phyloP scores from a whole-genome alignment of 345 rosid genomes.

The Cardamine chenopodiifolia region DNA sequence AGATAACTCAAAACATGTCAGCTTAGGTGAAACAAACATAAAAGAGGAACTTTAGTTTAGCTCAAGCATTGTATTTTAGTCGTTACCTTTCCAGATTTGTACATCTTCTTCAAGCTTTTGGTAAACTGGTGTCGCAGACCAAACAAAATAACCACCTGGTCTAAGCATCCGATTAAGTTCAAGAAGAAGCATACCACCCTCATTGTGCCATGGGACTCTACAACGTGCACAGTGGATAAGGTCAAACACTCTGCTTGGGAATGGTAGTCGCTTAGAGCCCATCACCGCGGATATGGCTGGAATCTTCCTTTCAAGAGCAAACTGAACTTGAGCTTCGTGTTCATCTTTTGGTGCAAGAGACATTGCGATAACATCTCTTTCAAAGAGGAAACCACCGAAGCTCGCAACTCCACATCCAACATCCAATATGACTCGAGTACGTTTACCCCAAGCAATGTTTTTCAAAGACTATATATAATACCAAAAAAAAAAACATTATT shows the following conservation, averaged over 20 bases:
- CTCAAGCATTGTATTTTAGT: too few species aligned
- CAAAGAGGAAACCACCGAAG: slow-evolving; percentile 84
- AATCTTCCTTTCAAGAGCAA: slow-evolving; percentile 93
- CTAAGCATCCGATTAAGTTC: slow-evolving; percentile 86
- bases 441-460: slow-evolving; percentile 80
- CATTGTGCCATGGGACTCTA: slow-evolving; percentile 93
- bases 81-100: slow-evolving; percentile 82
- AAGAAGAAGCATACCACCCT: slow-evolving; percentile 78
- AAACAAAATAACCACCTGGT: slow-evolving; percentile 88
- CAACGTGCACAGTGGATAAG: slow-evolving; percentile 90
- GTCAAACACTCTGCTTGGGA: slow-evolving; percentile 91
- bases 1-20: slow-evolving; percentile 31
- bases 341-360: slow-evolving; percentile 98
- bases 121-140: slow-evolving; percentile 98
- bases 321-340: slow-evolving; percentile 96
- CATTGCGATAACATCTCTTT: slow-evolving; percentile 86
- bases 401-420: slow-evolving; percentile 99
- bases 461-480: slow-evolving; percentile 66
- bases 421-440: slow-evolving; percentile 69
- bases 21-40: background rate
- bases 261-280: slow-evolving; percentile 89
- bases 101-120: slow-evolving; percentile 71
- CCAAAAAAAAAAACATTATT: background rate
- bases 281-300: slow-evolving; percentile 96
- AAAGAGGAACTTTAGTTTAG: background rate